Percentiles rank a stretch among this genome's conserved stretches.
Evolutionary conservation across 345 rosid species (phyloP).

Genomic region (Kernera saxatilis): DNA sequence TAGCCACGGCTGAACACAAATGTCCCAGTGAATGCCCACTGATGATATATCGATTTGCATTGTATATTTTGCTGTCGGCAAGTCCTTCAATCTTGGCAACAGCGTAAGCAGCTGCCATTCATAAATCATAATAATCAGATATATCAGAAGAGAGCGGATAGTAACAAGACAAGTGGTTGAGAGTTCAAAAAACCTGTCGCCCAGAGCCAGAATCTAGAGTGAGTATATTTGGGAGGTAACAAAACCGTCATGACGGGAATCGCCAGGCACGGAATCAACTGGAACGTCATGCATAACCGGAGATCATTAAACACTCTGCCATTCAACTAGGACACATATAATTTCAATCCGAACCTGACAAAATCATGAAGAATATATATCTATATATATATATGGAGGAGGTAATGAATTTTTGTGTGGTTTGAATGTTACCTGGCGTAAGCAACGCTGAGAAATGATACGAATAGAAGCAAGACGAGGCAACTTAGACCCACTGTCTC

Average conservation of each 20-base stretch:
- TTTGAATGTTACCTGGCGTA: slow-evolving; percentile 62
- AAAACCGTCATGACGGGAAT: slow-evolving; percentile 58
- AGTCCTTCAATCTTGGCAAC: slow-evolving; percentile 56
- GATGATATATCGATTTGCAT: slow-evolving; percentile 45
- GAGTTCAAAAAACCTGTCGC: slow-evolving; percentile 44
- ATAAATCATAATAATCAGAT: neutral
- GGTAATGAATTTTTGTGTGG: neutral
- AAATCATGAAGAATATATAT: no score
- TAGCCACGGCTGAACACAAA: slow-evolving; percentile 62
- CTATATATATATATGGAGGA: neutral
- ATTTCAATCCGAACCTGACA: slow-evolving; percentile 18
- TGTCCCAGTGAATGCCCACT: slow-evolving; percentile 84
- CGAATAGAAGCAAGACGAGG: slow-evolving; percentile 44
- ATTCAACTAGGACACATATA: slow-evolving; percentile 41
- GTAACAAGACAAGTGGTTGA: neutral
- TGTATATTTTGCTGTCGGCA: slow-evolving; percentile 62
- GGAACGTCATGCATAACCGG: slow-evolving; percentile 83
- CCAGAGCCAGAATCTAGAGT: slow-evolving; percentile 76
- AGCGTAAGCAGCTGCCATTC: slow-evolving; percentile 52
- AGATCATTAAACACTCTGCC: slow-evolving; percentile 94
- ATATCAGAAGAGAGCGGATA: neutral
- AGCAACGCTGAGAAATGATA: slow-evolving; percentile 45
- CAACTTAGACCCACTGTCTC: slow-evolving; percentile 52
- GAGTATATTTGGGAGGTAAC: slow-evolving; percentile 67
- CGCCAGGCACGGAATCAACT: slow-evolving; percentile 63